Percentiles rank a stretch among this genome's conserved stretches.
Evolutionary conservation across 2,329 filamentous ascomycete species (phyloP).

Genomic region (Nemania serpens): DNA sequence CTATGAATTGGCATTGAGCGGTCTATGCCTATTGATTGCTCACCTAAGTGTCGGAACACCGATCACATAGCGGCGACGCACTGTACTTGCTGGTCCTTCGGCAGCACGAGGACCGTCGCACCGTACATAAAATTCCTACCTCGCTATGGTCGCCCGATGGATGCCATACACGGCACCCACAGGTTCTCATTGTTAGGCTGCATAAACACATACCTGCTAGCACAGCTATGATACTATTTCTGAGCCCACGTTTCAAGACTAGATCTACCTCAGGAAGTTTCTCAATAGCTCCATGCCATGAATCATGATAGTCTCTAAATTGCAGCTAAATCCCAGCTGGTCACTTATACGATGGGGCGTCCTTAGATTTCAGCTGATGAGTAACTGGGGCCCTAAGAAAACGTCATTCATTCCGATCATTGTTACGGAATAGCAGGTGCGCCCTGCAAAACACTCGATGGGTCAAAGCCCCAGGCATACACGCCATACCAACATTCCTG

Average conservation of each 20-base stretch:
- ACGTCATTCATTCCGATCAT: neutral
- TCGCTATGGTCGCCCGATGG: neutral
- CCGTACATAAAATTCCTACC: neutral
- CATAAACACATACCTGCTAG: neutral
- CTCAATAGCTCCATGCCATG: conserved; percentile 1
- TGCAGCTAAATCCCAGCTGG: neutral
- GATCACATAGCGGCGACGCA: neutral
- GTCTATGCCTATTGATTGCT: neutral
- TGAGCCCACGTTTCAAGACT: conserved; percentile 14
- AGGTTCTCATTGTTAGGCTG: neutral
- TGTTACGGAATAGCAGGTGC: neutral
- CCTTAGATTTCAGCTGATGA: neutral
- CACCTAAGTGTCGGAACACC: neutral
- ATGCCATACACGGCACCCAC: neutral
- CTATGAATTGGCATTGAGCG: neutral
- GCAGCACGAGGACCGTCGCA: too few relatives aligned
- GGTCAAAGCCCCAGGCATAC: neutral
- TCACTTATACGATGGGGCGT: conserved; percentile 1
- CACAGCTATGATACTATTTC: neutral
- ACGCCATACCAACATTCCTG: neutral
- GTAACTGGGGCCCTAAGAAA: neutral
- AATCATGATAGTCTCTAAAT: neutral
- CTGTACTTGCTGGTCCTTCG: neutral
- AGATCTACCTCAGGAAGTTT: neutral
- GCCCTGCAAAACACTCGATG: neutral